A percentile compares a stretch with the other conserved stretches of the same genome.
Conservation (phyloP, 1,139 yeast species). For the Sugiyamaella neomexicana region DNA sequence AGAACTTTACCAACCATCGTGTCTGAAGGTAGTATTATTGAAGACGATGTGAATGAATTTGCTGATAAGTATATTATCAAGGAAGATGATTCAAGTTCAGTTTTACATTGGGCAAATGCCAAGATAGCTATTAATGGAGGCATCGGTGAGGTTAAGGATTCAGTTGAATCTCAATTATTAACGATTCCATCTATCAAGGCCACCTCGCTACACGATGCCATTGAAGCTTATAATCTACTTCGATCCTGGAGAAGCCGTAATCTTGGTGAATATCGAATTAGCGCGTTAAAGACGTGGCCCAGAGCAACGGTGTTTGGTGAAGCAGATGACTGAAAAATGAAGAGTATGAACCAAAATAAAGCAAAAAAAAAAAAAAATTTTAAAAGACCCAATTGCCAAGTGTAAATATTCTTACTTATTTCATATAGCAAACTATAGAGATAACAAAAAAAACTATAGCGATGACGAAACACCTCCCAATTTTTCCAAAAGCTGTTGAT, state of each 20-base stretch:
- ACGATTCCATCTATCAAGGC: neutral
- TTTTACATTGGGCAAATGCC: conserved; percentile 27
- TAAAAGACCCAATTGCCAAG: conserved; percentile 3
- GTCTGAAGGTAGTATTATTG: conserved; percentile 32
- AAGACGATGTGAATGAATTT: conserved; percentile 29
- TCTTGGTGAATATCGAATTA: conserved; percentile 23
- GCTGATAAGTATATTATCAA: conserved; percentile 30
- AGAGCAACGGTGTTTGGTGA: conserved; percentile 25
- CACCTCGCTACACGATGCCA: conserved; percentile 3
- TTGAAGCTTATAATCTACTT: conserved; percentile 20
- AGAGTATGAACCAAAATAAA: neutral
- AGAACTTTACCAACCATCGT: conserved; percentile 37
- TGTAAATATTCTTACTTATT: neutral
- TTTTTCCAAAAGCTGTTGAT: conserved; percentile 59
- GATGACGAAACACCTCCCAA: conserved; percentile 23
- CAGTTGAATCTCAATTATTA: conserved; percentile 18
- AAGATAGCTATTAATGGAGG: conserved; percentile 26
- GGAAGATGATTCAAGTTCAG: conserved; percentile 1
- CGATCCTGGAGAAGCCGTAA: conserved; percentile 23
- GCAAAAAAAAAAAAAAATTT: neutral
- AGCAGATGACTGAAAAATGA: conserved; percentile 1
- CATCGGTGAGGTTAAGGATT: conserved; percentile 10
- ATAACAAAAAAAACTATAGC: neutral
- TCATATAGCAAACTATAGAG: no score
- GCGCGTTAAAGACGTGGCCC: conserved; percentile 29